Base-by-base conservation (phyloP, 352 stramenopile species). In the Phytophthora nicotianae region DNA sequence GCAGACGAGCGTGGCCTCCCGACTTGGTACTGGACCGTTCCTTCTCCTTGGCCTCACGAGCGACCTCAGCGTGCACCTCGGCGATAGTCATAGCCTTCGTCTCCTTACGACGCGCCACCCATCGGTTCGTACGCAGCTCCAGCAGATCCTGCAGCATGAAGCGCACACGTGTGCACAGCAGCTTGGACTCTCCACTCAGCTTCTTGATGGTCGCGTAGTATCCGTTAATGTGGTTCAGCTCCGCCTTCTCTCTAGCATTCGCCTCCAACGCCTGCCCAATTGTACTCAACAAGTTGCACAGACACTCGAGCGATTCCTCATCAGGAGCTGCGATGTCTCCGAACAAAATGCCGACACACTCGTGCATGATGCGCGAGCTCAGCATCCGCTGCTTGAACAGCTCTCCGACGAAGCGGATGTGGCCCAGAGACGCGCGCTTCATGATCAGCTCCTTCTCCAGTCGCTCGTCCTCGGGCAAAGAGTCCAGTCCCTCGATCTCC, bases 341-440 rank as follows among this genome's bases (percentile, higher is more conserved):
- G 26, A 95, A 93, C 45, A 95, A 61, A 35, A 80, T 83, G 37
- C 75, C 62, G 17, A 98, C 77, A 58, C 93, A 98, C 58, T 91
- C 83, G 70, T 98, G 84, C 88, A 99, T 98, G 72, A 98, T 97
- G 48, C 95, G 91, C 29, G 95, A 89, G 65, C 91, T 98, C 49
- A 98, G 89, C 67, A 99, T 89, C 58, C 93, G 91, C 56, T 96
- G 79, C 72, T 98, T 98, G 78, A 97, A 99, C 3, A 99, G 73
- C 76, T 98, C 96, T 21, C 96, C 96, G 37, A 99, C 95, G 65
- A 99, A 99, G 23, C 95, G 87, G 75, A 98, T 98, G 68, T 98
- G 94, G 17, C 96, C 94, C 9, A 98, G 58, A 37, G 81, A 88
- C 33, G 72, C 77, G 32, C 85, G 83, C 73, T 96, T 96, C 20